Evolutionary conservation across 192 early-diverging fungal species (phyloP), one percentile per base, ranked within the genome.

Genomic region (Coemansia sp.): DNA sequence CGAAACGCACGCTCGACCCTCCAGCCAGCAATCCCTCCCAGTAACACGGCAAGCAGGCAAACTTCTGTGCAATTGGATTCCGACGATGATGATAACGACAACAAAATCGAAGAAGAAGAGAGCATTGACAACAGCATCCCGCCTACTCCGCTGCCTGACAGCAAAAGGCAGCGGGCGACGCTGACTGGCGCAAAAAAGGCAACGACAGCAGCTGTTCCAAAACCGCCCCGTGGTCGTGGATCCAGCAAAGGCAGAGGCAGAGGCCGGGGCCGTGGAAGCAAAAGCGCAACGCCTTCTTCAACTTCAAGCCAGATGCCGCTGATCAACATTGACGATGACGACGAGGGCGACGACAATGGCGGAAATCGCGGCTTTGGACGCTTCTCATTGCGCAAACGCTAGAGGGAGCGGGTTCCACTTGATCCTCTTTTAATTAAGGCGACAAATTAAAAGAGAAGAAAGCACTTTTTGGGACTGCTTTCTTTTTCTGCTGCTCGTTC

Each of bases 1-100:
- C 82, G 60, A 49, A 78, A 61, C 64, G 82, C 70, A 15, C 71
- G 45, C 43, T 77, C 62, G 38, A 83, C 64, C 43, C 67, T 53
- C 39, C 21, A n/a, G 44, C 34, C 30, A 43, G 36, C 58, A 20
- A 24, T 4, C 14, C 15, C 44, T 14, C 44, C 44, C 18, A 49
- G 41, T 35, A 45, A 14, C 23, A 21, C 18, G 6, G 5, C 52
- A 38, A 59, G 57, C 35, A 59, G 57, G 15, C 21, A 16, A 20
- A 20, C 61, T 23, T 64, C 70, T 8, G 62, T 20, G 36, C 26
- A 26, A 20, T 36, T 8, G 2, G 46, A 48, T 10, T 30, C 30
- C 30, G 48, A 34, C 4, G 49, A 24, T 4, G 62, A 67, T 45
- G 34, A 23, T 0, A 24, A 63, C 30, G 3, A 30, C 30, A 3